phyloP scores from a whole-genome alignment of 164 flowering plant genomes.

The grape (Vitis vinifera) region DNA sequence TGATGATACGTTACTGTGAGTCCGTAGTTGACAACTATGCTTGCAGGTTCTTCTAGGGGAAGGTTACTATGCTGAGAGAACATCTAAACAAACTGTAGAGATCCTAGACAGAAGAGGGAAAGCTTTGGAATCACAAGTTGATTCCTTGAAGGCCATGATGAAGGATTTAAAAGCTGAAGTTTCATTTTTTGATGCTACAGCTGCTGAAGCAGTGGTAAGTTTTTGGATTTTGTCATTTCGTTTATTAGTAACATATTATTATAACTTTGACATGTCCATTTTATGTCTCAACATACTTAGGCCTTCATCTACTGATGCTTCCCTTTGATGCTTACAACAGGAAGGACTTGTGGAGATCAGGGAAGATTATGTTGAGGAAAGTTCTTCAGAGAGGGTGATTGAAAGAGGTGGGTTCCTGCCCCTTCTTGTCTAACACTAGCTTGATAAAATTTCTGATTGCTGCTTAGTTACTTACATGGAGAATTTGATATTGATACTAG shows the following conservation, averaged over 20 bases:
- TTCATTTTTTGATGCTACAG: constrained; percentile 70
- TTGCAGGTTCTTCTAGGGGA: constrained; percentile 88
- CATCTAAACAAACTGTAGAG: constrained; percentile 79
- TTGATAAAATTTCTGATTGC: too few relatives aligned
- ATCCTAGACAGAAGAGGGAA: constrained; percentile 83
- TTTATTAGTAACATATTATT: background rate
- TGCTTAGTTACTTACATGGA: too few relatives aligned
- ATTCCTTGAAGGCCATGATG: constrained; percentile 63
- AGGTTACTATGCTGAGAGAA: constrained; percentile 78
- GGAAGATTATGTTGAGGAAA: constrained; percentile 75
- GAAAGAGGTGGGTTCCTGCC: constrained; percentile 40
- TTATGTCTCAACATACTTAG: background rate
- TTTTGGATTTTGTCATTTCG: background rate
- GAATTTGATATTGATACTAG: background rate
- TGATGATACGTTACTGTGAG: too few relatives aligned
- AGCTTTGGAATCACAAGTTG: constrained; percentile 58
- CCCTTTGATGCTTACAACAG: constrained; percentile 30
- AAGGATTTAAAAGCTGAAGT: constrained; percentile 75
- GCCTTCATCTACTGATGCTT: too few relatives aligned
- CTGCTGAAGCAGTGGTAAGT: constrained; percentile 79
- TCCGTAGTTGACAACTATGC: background rate
- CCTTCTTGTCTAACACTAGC: background rate
- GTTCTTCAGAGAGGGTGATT: constrained; percentile 20
- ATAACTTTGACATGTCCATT: background rate
- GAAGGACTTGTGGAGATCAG: constrained; percentile 93